Evolutionary conservation across 345 rosid species (phyloP), one percentile per base, ranked within the genome.

Genomic region (Schrenkiella parvula): DNA sequence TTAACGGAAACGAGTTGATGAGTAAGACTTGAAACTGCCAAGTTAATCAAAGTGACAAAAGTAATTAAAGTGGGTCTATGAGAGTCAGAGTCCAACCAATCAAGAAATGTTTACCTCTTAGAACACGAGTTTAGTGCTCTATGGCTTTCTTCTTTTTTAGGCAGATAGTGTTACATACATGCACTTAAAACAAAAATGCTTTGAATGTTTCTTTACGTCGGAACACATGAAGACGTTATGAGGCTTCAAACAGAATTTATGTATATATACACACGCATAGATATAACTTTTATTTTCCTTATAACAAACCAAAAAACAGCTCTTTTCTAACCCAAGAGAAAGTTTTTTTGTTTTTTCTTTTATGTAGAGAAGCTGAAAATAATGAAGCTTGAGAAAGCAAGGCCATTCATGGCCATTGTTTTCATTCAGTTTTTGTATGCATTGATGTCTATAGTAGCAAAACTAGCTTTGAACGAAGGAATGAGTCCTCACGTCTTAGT

Each of bases 401-500:
- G 64, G 70, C 80, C 86, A 23, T 78, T 78, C 66, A 17, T 75
- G 29, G 86, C 80, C 11, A 73, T 80, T 26, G 59, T 75, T 12
- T 69, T 78, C 64, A 64, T 82, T 53, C 86, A 82, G 62, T 72
- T 61, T 69, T 78, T 77, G 23, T 75, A 68, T 58, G 80, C 86
- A 47, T 70, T 76, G 59, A 80, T 78, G 83, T 72, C 80, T 21
- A 75, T 82, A 6, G 68, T 82, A 29, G 73, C 79, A 2, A 80
- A 80, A 67, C 71, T 59, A 52, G 86, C 82, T 68, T 46, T 82
- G 58, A 78, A 82, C 68, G 19, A 18, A 1, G 82, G 83, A 53
- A 82, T 82, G 84, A 82, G 80, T 35, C 84, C 76, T 19, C 86
- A 78, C 68, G 87, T 89, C 2, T 65, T 93, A 28, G 90, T 84